These are phyloP conservation scores for Allantophomopsis cytisporea DNA, from an alignment of 2,329 filamentous ascomycete genomes.

Conservation along the genomic window DNA sequence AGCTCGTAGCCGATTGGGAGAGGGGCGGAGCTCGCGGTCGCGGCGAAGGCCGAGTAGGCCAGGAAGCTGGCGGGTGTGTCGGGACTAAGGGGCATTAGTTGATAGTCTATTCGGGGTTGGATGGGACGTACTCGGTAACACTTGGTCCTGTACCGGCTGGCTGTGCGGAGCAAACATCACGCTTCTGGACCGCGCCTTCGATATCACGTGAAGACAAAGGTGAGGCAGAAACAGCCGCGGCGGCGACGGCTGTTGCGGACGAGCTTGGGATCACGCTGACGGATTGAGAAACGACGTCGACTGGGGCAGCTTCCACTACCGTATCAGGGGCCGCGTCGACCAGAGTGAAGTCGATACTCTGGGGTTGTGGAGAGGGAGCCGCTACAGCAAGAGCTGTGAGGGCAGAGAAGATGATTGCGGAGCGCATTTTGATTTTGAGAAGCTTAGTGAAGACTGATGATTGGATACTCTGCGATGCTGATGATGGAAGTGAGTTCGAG, in stretches of 20 bases:
- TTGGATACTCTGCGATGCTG: neutral
- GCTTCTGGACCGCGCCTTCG: conserved; percentile 8
- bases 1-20: conserved; percentile 19
- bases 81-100: conserved; percentile 6
- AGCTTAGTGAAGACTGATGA: neutral
- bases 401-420: conserved; percentile 5
- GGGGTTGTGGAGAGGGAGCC: conserved; percentile 12
- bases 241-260: conserved; percentile 1
- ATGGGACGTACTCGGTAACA: conserved; percentile 4
- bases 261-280: conserved; percentile 8
- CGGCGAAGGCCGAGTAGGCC: conserved; percentile 5
- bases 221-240: conserved; percentile 4
- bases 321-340: conserved; percentile 19
- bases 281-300: conserved; percentile 13
- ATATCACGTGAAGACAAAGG: neutral
- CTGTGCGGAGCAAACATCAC: conserved; percentile 10
- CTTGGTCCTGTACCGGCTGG: neutral
- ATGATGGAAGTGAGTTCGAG: too few species aligned
- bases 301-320: conserved; percentile 14
- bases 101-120: neutral
- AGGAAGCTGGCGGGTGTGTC: conserved; percentile 7
- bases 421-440: neutral
- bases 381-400: conserved; percentile 8
- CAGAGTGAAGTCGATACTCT: conserved; percentile 20
- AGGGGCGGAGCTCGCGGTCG: conserved; percentile 8